Base-by-base conservation (phyloP, 2,329 filamentous ascomycete species). In the Neonectria sp. region DNA sequence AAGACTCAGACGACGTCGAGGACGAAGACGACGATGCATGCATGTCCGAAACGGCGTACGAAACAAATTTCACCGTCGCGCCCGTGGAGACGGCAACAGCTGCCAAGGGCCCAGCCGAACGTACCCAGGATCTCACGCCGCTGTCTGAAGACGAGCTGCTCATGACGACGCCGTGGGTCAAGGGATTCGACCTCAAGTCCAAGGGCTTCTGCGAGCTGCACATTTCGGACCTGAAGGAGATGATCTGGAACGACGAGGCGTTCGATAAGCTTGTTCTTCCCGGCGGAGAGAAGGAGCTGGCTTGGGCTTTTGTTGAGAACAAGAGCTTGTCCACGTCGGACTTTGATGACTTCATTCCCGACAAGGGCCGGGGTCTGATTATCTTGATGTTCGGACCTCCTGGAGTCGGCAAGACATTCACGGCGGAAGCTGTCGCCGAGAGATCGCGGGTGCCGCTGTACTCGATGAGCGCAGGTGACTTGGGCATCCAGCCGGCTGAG, bases 331-430 rank as follows among this genome's bases (percentile, higher is more conserved):
- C 70, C 5, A 73, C 70, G 12, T 71, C 66, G 3, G 65, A 61
- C 2, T 77, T 80, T 52, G 79, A 82, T 57, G 78, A 82, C 63
- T 80, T 81, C 61, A 69, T 81, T n/a, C 62, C 72, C 0, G 78
- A 79, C 40, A 82, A 82, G 49, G 79, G 77, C 48, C 81, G 80
- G 46, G 83, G 83, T 15, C 79, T 85, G 53, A 85, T 86, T 67
- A 81, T 83, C 66, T 77, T 86, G 1, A 77, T 86, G 21, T 82
- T 80, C 7, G 85, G 85, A 3, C 80, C 78, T 0, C 83, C 84
- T 0, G 84, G 84, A 5, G 80, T 84, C 0, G 85, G 85, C 31
- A 86, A 86, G 75, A 86, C 83, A 0, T 76, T 82, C 37, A 85
- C 83, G 0, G 84, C 82, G 21, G 82, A 75, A 48, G 68, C 78